These are phyloP conservation scores for Penicillium fuscoglaucum DNA, from an alignment of 2,329 filamentous ascomycete species.

Conservation along the genomic window DNA sequence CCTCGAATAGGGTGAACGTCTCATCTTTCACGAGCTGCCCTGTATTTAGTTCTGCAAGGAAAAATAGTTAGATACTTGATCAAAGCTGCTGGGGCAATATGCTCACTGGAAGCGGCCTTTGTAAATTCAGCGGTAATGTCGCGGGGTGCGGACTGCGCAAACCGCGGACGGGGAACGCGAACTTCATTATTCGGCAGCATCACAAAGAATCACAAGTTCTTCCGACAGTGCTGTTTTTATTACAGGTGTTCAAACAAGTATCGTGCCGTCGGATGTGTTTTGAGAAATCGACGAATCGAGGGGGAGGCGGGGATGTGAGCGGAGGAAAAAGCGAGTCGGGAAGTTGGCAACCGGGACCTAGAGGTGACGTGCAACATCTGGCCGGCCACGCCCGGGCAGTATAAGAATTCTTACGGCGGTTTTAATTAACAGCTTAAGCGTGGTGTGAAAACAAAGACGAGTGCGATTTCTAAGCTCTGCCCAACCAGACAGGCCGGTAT, in stretches of 20 bases:
- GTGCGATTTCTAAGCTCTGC: slow-evolving; percentile 31
- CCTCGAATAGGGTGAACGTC: slow-evolving; percentile 89
- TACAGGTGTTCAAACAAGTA: slow-evolving; percentile 7
- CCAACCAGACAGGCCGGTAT: slow-evolving; percentile 36
- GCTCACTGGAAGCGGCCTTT: slow-evolving; percentile 52
- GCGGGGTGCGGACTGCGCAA: slow-evolving; percentile 42
- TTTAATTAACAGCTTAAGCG: slow-evolving; percentile 6
- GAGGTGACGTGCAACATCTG: slow-evolving; percentile 24
- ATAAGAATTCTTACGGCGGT: slow-evolving; percentile 8
- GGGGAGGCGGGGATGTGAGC: slow-evolving; percentile 17
- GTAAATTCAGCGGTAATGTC: slow-evolving; percentile 60
- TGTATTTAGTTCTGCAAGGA: slow-evolving; percentile 63
- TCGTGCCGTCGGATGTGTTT: slow-evolving; percentile 8
- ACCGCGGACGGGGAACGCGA: slow-evolving; percentile 33
- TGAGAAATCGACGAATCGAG: slow-evolving; percentile 16
- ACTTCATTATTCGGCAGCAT: slow-evolving; percentile 40
- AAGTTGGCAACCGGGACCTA: slow-evolving; percentile 15
- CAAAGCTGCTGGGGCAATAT: background rate
- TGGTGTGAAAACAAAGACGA: slow-evolving; percentile 21
- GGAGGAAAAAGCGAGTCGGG: slow-evolving; percentile 27
- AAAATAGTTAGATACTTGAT: slow-evolving; percentile 6
- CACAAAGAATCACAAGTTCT: slow-evolving; percentile 20
- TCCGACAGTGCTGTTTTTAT: slow-evolving; percentile 29
- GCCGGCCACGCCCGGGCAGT: slow-evolving; percentile 6
- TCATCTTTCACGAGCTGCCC: slow-evolving; percentile 93